Conservation (phyloP, 2,329 filamentous ascomycete species). For the Cladosporium phlei region DNA sequence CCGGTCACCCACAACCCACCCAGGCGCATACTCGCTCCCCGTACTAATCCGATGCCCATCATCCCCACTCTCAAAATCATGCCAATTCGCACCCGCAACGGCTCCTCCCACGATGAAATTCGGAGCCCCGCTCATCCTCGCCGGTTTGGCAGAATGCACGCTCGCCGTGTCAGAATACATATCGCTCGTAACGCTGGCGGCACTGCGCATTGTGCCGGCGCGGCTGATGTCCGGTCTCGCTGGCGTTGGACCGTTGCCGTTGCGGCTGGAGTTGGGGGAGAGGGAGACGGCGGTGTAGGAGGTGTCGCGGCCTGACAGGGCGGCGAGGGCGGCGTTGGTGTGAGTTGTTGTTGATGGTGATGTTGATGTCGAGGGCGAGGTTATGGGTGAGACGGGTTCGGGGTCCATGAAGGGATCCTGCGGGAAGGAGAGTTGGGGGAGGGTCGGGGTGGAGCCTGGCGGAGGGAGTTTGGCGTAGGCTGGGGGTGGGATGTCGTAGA, state of each 20-base stretch:
- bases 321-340: neutral
- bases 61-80: neutral
- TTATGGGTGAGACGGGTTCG: constrained; percentile 1
- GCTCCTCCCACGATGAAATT: too few relatives aligned
- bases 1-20: neutral
- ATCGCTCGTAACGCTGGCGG: constrained; percentile 23
- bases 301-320: constrained; percentile 6
- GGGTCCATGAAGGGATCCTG: constrained; percentile 9
- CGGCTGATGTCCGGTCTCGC: too few relatives aligned
- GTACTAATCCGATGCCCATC: neutral
- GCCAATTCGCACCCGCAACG: too few relatives aligned
- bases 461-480: constrained; percentile 3
- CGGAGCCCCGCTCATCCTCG: constrained; percentile 15
- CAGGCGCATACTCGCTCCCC: neutral
- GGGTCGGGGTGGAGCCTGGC: constrained; percentile 2
- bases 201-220: constrained; percentile 16
- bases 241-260: neutral
- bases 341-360: neutral
- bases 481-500: constrained; percentile 10
- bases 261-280: neutral
- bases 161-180: constrained; percentile 25
- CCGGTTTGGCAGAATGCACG: constrained; percentile 22
- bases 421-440: constrained; percentile 3
- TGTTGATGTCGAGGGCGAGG: neutral
- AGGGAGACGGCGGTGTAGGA: constrained; percentile 1